Percentiles rank a stretch among this genome's conserved stretches.
Conservation (phyloP, 805 yeast species). For the Hagleromyces aurorensis region DNA sequence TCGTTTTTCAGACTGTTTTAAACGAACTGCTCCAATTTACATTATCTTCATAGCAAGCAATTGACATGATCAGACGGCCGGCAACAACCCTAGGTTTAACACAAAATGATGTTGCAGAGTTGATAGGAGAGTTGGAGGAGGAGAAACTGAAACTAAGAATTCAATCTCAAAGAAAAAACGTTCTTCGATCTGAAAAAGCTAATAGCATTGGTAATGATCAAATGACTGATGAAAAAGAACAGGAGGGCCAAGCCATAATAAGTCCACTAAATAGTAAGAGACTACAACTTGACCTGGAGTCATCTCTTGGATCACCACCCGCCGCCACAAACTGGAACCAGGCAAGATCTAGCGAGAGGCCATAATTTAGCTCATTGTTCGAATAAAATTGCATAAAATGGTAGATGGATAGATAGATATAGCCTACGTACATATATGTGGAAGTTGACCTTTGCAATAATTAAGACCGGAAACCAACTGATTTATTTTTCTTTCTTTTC, state of each 20-base stretch:
- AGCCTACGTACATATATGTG: no score
- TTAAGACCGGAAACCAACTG: no score
- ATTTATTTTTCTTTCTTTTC: constrained; percentile 8
- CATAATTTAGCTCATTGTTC: no score
- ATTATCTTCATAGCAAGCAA: background rate
- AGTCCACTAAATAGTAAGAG: constrained; percentile 13
- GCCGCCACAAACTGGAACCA: constrained; percentile 9
- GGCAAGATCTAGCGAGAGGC: constrained; percentile 2
- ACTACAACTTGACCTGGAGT: constrained; percentile 6
- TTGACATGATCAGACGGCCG: constrained; percentile 58
- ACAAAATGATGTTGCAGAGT: constrained; percentile 51
- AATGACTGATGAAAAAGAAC: constrained; percentile 1
- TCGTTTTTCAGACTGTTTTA: no score
- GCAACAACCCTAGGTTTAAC: constrained; percentile 60
- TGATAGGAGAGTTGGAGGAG: constrained; percentile 23
- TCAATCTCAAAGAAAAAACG: constrained; percentile 19
- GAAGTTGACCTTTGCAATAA: no score
- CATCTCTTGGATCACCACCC: constrained; percentile 10
- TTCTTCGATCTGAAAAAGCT: constrained; percentile 13
- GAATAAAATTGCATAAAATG: no score
- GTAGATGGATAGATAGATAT: no score
- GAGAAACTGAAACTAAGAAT: constrained; percentile 19
- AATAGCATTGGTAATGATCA: constrained; percentile 2
- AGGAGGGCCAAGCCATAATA: no score
- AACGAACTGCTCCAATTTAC: no score